These are phyloP conservation scores for Xylaria cubensis DNA, from an alignment of 495 filamentous ascomycete species.

Conservation along the genomic window DNA sequence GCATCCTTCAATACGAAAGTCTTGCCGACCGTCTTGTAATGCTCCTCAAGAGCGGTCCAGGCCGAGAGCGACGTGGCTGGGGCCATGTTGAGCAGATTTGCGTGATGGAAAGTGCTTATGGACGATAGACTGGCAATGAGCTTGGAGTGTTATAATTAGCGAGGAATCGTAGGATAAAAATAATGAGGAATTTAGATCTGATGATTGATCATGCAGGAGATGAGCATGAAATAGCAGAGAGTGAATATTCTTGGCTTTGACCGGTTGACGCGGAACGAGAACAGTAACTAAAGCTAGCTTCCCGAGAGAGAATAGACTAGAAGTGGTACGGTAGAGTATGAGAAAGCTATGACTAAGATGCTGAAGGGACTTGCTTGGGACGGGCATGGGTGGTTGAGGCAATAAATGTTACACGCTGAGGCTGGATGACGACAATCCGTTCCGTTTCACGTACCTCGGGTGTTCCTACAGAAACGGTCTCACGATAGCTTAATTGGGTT, in stretches of 20 bases:
- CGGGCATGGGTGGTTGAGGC: slow-evolving; percentile 9
- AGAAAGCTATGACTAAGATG: not conserved
- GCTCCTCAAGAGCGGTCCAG: slow-evolving; percentile 88
- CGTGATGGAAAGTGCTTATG: not conserved
- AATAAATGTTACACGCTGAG: slow-evolving; percentile 16
- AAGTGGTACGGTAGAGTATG: not conserved
- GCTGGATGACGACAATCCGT: not conserved
- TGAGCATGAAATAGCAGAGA: not conserved
- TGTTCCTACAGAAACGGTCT: slow-evolving; percentile 5
- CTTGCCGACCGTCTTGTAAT: slow-evolving; percentile 82
- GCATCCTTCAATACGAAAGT: slow-evolving; percentile 90
- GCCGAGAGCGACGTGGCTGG: slow-evolving; percentile 82
- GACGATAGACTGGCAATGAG: slow-evolving; percentile 19
- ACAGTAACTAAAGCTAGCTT: slow-evolving; percentile 16
- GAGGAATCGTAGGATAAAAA: not conserved
- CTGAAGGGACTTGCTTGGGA: not conserved
- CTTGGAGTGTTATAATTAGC: slow-evolving; percentile 26
- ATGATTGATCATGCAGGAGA: not conserved
- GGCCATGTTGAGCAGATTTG: slow-evolving; percentile 48
- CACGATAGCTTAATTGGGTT: slow-evolving; percentile 14
- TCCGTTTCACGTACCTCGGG: slow-evolving; percentile 11
- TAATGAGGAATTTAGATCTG: no score
- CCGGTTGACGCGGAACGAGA: slow-evolving; percentile 9
- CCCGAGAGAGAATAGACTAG: not conserved
- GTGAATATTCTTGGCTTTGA: not conserved